phyloP scores from a whole-genome alignment of 2,329 filamentous ascomycete species.

The Paecilomyces niveus region DNA sequence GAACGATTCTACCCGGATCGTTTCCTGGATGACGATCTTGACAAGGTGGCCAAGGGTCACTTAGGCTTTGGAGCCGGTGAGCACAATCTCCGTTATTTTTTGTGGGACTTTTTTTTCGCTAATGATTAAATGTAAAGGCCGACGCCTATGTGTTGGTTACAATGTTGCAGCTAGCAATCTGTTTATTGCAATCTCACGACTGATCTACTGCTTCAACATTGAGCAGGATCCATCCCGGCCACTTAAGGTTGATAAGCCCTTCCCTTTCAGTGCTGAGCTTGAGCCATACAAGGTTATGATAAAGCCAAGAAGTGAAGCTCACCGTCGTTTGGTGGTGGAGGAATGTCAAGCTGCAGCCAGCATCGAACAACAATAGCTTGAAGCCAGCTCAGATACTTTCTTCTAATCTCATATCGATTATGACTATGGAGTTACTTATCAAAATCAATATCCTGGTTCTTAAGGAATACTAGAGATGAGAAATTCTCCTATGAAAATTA shows the following conservation, averaged over 20 bases:
- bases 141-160: neutral
- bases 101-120: neutral
- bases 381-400: too few relatives aligned
- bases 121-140: neutral
- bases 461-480: too few relatives aligned
- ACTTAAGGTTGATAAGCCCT: neutral
- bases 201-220: neutral
- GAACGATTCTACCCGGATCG: constrained; percentile 16
- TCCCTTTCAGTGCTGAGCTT: neutral
- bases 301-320: neutral
- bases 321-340: neutral
- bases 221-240: neutral
- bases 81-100: neutral
- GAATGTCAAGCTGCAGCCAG: neutral
- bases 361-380: neutral
- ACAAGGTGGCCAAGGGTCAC: constrained; percentile 20
- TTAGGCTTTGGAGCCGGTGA: constrained; percentile 1
- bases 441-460: too few relatives aligned
- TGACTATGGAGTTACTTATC: too few relatives aligned
- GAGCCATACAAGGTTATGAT: neutral
- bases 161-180: neutral
- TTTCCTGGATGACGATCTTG: constrained; percentile 15
- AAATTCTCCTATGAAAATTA: too few relatives aligned
- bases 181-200: neutral
- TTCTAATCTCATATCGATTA: too few relatives aligned